phyloP scores from a whole-genome alignment of 805 yeast species.

The Metschnikowia reukaufii region DNA sequence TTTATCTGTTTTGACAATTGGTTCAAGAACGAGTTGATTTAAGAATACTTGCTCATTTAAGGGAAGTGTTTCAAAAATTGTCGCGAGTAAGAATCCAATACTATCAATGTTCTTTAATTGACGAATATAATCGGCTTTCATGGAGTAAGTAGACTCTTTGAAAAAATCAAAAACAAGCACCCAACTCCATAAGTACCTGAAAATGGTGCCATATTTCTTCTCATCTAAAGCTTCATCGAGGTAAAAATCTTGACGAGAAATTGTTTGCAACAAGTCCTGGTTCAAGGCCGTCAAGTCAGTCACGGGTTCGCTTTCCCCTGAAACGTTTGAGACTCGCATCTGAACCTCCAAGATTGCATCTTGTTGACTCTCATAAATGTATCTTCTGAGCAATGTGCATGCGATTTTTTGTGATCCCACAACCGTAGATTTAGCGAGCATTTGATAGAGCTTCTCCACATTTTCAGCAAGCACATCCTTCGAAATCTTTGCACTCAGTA shows the following conservation, averaged over 20 bases:
- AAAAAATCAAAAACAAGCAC: slow-evolving; percentile 59
- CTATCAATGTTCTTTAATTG: slow-evolving; percentile 50
- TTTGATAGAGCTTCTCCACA: slow-evolving; percentile 35
- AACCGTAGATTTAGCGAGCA: slow-evolving; percentile 25
- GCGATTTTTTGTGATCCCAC: slow-evolving; percentile 44
- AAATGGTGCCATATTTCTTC: slow-evolving; percentile 19
- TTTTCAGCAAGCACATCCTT: slow-evolving; percentile 29
- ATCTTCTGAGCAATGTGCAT: slow-evolving; percentile 35
- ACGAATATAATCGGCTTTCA: slow-evolving; percentile 59
- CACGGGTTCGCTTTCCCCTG: slow-evolving; percentile 1
- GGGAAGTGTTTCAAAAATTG: slow-evolving; percentile 61
- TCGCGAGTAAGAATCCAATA: slow-evolving; percentile 52
- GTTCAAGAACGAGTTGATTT: slow-evolving; percentile 18
- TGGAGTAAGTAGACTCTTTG: slow-evolving; percentile 59
- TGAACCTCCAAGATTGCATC: slow-evolving; percentile 63
- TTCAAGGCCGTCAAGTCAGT: slow-evolving; percentile 33
- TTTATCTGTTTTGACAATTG: slow-evolving; percentile 17
- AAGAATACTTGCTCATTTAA: slow-evolving; percentile 26
- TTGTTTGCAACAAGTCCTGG: slow-evolving; percentile 35
- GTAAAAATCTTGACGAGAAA: slow-evolving; percentile 30
- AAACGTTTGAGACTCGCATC: slow-evolving; percentile 41
- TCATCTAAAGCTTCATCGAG: slow-evolving; percentile 9
- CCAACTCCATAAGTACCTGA: slow-evolving; percentile 68
- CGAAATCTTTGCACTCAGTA: slow-evolving; percentile 28
- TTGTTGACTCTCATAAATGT: slow-evolving; percentile 52